Base-by-base conservation (phyloP, 2,329 filamentous ascomycete genomes). In the Cladosporium halotolerans region DNA sequence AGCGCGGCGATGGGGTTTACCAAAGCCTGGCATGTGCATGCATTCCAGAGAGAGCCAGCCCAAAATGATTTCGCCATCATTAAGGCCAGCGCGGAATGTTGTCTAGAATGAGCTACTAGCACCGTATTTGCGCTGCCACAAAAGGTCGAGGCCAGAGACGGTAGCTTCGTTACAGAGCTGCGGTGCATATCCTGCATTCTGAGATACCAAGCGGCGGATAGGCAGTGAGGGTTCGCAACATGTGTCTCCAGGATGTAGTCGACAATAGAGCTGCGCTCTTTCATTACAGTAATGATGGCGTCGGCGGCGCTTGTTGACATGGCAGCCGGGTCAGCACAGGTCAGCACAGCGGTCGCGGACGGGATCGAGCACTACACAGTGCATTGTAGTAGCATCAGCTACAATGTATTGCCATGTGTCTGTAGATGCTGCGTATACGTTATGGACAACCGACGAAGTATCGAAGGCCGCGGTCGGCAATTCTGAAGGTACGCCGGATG, bases 361-460 rank as follows among this genome's bases (percentile, higher is more conserved):
- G 9, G 52, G 52, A 14, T 54, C 52, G 32, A 54, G n/a, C 5
- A 54, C 16, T 4, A 51, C 40, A 36, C 52, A 54, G 10, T 41
- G 52, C 3, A 18, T 5, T 7, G 52, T 54, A 16, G 32, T 45
- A 10, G 13, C 44, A 9, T 54, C 52, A 34, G 41, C 46, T 5
- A 54, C 19, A 8, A 54, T 18, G 41, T 54, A 54, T 61, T 84
- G 82, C 77, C 78, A 84, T 9, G 80, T 81, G 9, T 71, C 72
- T 32, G 51, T 53, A 4, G 51, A 47, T 33, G n/a, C 14, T 3
- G 51, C 45, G 34, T 42, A 42, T 31, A 53, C 28, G 19, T 34
- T 14, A 14, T 53, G 51, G 11, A 53, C 11, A 9, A 43, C 18
- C 18, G 51, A 43, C n/a, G 34, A n/a, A 9, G 43, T 19, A 6